A percentile compares a stretch with the other conserved stretches of the same genome.
Conservation (phyloP, 257 asterid species). For the Jasminum sambac region DNA sequence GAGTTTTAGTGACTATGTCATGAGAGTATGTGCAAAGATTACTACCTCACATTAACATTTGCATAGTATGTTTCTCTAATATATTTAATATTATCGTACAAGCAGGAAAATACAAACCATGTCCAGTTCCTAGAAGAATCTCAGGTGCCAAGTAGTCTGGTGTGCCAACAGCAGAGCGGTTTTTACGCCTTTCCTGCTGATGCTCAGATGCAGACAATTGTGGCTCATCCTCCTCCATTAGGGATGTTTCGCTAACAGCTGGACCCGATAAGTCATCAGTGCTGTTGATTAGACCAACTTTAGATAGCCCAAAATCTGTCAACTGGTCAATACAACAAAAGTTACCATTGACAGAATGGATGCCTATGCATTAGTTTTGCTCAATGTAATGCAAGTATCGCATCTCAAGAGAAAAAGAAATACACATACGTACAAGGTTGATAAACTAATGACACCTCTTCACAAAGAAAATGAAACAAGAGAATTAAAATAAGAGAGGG, state of each 20-base stretch:
- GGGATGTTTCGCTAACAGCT: conserved; percentile 83
- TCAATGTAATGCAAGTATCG: conserved; percentile 22
- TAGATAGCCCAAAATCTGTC: conserved; percentile 98
- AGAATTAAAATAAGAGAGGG: neutral
- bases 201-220: conserved; percentile 66
- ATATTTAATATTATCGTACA: conserved; percentile 14
- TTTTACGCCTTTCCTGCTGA: conserved; percentile 83
- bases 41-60: conserved; percentile 13
- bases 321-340: conserved; percentile 51
- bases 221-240: conserved; percentile 93
- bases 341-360: neutral
- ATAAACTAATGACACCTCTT: neutral
- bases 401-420: neutral
- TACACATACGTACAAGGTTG: neutral
- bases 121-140: conserved; percentile 99
- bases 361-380: conserved; percentile 18
- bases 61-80: neutral
- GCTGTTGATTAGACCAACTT: conserved; percentile 97
- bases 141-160: too few species aligned
- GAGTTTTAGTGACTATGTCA: neutral
- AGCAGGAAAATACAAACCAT: conserved; percentile 57
- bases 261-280: conserved; percentile 98
- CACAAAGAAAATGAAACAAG: conserved; percentile 8
- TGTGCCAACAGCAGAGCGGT: conserved; percentile 98
- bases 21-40: neutral